phyloP scores from a whole-genome alignment of 345 rosid species.

The Noccaea caerulescens region DNA sequence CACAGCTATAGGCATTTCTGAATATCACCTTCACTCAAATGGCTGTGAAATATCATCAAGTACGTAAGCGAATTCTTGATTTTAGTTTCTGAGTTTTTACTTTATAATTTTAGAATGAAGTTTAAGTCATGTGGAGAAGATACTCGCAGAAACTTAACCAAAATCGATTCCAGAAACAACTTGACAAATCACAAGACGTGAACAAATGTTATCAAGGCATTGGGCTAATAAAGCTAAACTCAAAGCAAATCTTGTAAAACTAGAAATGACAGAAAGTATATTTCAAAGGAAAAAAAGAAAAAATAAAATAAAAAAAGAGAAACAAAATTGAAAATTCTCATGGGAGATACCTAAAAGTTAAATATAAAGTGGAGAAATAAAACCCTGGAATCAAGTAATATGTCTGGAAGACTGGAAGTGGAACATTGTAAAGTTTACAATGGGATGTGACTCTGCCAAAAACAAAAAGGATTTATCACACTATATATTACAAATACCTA shows the following conservation, averaged over 20 bases:
- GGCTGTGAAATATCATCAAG: background rate
- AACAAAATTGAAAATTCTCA: no score
- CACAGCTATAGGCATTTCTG: background rate
- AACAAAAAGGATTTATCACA: background rate
- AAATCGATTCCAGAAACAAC: no score
- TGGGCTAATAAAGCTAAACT: no score
- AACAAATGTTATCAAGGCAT: no score
- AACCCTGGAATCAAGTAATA: constrained; percentile 32
- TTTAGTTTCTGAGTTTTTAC: background rate
- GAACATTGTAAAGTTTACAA: background rate
- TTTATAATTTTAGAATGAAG: background rate
- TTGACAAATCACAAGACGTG: no score
- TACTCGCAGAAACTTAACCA: no score
- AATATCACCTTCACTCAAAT: background rate
- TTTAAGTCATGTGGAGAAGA: no score
- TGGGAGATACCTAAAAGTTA: no score
- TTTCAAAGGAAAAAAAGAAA: no score
- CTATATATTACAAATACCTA: constrained; percentile 5
- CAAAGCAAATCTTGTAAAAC: no score
- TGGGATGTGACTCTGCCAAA: constrained; percentile 31
- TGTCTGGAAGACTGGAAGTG: constrained; percentile 8
- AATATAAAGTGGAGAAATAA: background rate
- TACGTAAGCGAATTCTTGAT: background rate
- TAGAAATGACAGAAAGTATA: no score
- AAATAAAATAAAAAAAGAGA: no score